phyloP scores from a whole-genome alignment of 495 filamentous ascomycete genomes.

The Neurospora sp. region DNA sequence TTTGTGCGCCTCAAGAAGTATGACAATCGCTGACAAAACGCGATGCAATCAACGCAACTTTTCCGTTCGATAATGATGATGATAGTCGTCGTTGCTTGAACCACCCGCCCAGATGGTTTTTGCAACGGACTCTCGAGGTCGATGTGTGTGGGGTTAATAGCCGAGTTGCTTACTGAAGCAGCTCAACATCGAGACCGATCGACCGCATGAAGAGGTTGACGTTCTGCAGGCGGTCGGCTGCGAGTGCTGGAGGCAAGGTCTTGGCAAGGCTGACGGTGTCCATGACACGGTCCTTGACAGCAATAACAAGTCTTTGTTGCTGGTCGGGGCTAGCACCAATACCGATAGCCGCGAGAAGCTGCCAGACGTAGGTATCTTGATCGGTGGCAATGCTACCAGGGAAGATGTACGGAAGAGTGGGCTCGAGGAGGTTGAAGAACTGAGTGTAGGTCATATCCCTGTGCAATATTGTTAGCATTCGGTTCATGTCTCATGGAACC shows the following conservation, averaged over 20 bases:
- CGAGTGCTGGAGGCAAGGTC: conserved; percentile 77
- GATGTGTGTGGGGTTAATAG: not conserved
- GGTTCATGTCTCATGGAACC: not conserved
- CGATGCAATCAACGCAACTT: not conserved
- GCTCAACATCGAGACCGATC: conserved; percentile 91
- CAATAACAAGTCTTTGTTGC: conserved; percentile 85
- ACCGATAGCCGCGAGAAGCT: conserved; percentile 88
- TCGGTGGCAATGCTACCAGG: conserved; percentile 69
- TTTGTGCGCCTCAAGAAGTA: too few relatives aligned
- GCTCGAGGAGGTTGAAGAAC: conserved; percentile 81
- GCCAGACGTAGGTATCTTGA: conserved; percentile 94
- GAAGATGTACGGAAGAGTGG: conserved; percentile 73
- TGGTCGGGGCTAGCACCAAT: conserved; percentile 87
- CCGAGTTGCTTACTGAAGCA: conserved; percentile 53
- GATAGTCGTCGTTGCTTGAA: not conserved
- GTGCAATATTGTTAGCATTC: conserved; percentile 6
- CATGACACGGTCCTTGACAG: conserved; percentile 97
- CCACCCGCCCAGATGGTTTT: not conserved
- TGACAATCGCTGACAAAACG: not conserved
- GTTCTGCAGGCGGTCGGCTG: conserved; percentile 67
- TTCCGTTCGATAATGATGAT: not conserved
- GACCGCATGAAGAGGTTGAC: conserved; percentile 98
- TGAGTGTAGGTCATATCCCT: conserved; percentile 61
- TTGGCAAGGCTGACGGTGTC: conserved; percentile 83
- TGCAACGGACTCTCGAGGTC: not conserved